phyloP scores from a whole-genome alignment of 129 eudicot species.

The Pittosporum tobira region DNA sequence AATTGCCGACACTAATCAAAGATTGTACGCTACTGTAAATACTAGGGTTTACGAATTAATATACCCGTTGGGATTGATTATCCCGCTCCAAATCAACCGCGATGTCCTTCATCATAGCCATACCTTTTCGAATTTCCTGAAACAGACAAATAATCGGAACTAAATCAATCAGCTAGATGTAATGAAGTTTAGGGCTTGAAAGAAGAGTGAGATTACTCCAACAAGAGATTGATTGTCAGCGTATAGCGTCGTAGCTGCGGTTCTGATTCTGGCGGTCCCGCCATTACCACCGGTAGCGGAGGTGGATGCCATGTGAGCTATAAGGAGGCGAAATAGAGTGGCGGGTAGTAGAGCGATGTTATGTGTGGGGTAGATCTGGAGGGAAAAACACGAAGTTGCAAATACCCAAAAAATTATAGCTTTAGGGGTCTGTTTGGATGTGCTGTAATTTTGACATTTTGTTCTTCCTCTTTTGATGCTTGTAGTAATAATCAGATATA shows the following conservation, averaged over 20 bases:
- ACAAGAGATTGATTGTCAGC: conserved; percentile 56
- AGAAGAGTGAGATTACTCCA: conserved; percentile 25
- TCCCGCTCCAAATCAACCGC: conserved; percentile 45
- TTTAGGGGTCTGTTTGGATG: too few relatives aligned
- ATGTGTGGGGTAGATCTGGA: too few relatives aligned
- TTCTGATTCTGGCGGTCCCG: conserved; percentile 30
- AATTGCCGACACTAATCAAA: not conserved
- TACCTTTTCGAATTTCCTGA: conserved; percentile 32
- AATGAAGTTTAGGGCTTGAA: not conserved
- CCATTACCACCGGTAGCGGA: conserved; percentile 37
- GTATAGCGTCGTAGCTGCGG: conserved; percentile 33
- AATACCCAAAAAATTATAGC: too few relatives aligned
- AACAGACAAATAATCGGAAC: not conserved
- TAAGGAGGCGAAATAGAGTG: too few relatives aligned
- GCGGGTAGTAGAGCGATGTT: not conserved
- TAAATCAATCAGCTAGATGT: not conserved
- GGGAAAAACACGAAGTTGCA: too few relatives aligned
- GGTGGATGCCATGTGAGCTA: conserved; percentile 61
- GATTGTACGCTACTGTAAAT: not conserved
- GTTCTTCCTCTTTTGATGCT: too few relatives aligned
- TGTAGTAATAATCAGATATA: too few relatives aligned
- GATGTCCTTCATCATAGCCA: conserved; percentile 29
- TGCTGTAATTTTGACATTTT: too few relatives aligned
- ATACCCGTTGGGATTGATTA: conserved; percentile 19
- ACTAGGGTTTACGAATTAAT: conserved; percentile 5